These are phyloP conservation scores for Ilyonectria mors-panacis DNA, from an alignment of 2,329 filamentous ascomycete species.

Conservation along the genomic window DNA sequence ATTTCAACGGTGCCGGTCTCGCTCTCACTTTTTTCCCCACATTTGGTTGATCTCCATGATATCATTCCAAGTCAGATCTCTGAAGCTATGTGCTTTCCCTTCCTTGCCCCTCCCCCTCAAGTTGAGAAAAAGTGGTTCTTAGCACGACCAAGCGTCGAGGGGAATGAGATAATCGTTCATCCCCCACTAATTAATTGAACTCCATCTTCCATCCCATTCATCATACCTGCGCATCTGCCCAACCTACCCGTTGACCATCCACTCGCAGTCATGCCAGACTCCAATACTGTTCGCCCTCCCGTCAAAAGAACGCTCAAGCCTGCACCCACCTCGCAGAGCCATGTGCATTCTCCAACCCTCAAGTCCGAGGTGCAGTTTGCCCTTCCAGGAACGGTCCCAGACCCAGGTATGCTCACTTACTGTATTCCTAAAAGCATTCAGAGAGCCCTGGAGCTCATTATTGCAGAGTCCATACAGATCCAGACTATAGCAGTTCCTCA, in stretches of 20 bases:
- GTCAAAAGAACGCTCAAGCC: conserved; percentile 47
- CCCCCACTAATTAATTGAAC: conserved; percentile 18
- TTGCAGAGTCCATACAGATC: conserved; percentile 47
- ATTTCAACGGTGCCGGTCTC: conserved; percentile 30
- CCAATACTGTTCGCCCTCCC: conserved; percentile 29
- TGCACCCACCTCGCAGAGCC: conserved; percentile 37
- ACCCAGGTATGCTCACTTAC: conserved; percentile 43
- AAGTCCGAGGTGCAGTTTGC: conserved; percentile 50
- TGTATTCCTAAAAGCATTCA: neutral
- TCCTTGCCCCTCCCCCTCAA: neutral
- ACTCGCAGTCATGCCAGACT: conserved; percentile 38
- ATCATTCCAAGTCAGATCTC: neutral
- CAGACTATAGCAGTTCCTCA: conserved; percentile 50
- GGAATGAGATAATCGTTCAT: conserved; percentile 1
- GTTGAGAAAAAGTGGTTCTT: neutral
- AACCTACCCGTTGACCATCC: neutral
- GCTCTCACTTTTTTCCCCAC: conserved; percentile 18
- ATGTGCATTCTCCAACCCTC: conserved; percentile 45
- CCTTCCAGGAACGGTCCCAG: conserved; percentile 47
- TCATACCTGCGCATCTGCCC: neutral
- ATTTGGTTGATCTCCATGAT: neutral
- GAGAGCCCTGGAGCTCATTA: conserved; percentile 11
- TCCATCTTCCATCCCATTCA: conserved; percentile 1
- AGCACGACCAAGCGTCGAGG: neutral
- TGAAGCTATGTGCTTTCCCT: neutral